phyloP scores from a whole-genome alignment of 179 eudicot species.

The Heliamphora pulchella region DNA sequence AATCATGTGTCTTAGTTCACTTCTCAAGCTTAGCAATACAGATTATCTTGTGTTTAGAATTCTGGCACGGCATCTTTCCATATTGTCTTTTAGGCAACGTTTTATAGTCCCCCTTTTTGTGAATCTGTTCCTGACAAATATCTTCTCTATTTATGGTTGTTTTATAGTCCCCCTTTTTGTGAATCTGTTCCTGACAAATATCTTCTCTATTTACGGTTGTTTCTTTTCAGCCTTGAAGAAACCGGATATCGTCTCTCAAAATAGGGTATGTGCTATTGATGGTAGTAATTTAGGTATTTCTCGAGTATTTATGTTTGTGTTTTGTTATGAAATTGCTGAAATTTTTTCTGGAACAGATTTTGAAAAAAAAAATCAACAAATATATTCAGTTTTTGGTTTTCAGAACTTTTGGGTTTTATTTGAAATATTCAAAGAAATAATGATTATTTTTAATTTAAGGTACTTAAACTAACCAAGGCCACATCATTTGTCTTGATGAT shows the following conservation, averaged over 20 bases:
- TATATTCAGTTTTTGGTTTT: too few relatives aligned
- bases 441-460: too few relatives aligned
- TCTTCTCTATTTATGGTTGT: background rate
- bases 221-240: conserved; percentile 18
- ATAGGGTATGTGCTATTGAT: conserved; percentile 13
- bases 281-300: background rate
- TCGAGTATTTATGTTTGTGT: background rate
- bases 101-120: background rate
- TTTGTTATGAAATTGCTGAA: too few relatives aligned
- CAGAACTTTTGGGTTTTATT: too few relatives aligned
- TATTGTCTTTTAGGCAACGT: background rate
- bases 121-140: background rate
- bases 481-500: too few relatives aligned
- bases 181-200: background rate
- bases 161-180: background rate
- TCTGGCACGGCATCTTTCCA: background rate
- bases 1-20: background rate
- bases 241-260: conserved; percentile 7
- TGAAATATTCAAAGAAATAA: too few relatives aligned
- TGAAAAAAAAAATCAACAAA: too few relatives aligned
- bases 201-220: background rate
- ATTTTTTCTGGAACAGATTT: too few relatives aligned
- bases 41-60: background rate
- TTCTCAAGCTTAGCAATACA: background rate
- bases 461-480: too few relatives aligned